phyloP scores from a whole-genome alignment of 306 rosid species.

The Cajanus cajan region DNA sequence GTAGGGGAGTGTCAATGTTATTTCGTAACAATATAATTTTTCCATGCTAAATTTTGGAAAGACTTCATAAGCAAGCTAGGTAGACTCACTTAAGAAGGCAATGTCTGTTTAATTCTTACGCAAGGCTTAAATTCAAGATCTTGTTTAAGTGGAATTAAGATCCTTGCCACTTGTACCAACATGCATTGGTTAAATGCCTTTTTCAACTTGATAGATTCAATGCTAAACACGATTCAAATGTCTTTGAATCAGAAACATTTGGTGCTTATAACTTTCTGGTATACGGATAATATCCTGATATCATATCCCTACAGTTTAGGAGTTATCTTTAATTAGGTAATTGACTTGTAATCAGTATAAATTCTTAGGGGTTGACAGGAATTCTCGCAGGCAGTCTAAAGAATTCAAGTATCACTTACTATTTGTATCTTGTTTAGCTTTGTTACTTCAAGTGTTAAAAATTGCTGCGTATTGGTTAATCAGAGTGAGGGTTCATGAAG shows the following conservation, averaged over 20 bases:
- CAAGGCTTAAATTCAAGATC: not conserved
- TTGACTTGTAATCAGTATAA: conserved; percentile 2
- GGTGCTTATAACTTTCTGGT: not conserved
- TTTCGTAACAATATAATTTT: not conserved
- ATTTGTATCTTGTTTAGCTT: not conserved
- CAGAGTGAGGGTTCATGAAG: not conserved
- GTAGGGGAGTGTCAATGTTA: not conserved
- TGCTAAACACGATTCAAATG: not conserved
- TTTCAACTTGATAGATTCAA: not conserved
- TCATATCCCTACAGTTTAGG: not conserved
- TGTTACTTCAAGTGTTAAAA: not conserved
- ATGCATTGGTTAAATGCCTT: not conserved
- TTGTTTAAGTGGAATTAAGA: not conserved
- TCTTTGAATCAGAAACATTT: too few species aligned
- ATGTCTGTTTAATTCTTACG: not conserved
- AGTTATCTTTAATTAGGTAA: not conserved
- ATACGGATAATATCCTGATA: not conserved
- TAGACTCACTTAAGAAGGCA: not conserved
- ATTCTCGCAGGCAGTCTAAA: not conserved
- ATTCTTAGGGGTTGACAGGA: not conserved
- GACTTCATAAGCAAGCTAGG: too few species aligned
- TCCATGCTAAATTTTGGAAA: not conserved
- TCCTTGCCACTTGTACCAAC: not conserved
- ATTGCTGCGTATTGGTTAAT: not conserved
- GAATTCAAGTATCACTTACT: not conserved